phyloP scores from a whole-genome alignment of 208 protist genomes.

The Acanthamoeba rhysodes region DNA sequence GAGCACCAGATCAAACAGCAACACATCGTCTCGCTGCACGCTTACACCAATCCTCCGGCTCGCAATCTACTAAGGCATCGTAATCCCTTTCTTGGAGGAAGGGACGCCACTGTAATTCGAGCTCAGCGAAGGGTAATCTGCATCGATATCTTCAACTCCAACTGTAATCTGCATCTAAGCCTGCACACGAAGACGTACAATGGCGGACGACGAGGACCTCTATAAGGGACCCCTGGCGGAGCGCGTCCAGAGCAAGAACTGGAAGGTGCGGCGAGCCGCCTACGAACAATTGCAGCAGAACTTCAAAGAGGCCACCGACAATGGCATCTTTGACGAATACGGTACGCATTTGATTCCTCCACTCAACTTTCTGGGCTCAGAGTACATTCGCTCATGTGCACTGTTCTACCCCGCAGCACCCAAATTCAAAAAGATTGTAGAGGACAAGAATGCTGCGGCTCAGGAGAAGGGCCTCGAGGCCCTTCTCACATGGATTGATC shows the following conservation, averaged over 20 bases:
- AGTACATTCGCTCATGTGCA: background rate
- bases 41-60: background rate
- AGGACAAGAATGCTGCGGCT: conserved; percentile 75
- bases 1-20: background rate
- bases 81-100: conserved; percentile 69
- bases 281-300: conserved; percentile 65
- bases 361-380: background rate
- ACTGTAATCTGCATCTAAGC: background rate
- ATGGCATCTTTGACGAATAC: conserved; percentile 76
- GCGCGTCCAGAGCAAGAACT: conserved; percentile 59
- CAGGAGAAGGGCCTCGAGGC: conserved; percentile 77
- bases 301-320: conserved; percentile 74
- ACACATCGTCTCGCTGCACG: background rate
- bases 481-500: conserved; percentile 68
- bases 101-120: background rate
- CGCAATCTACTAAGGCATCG: background rate
- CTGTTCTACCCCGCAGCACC: conserved; percentile 24
- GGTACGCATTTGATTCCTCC: background rate
- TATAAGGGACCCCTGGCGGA: conserved; percentile 57
- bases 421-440: conserved; percentile 77
- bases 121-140: background rate
- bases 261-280: conserved; percentile 73
- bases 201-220: conserved; percentile 72
- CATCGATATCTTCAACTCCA: too few relatives aligned
- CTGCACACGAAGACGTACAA: background rate